phyloP scores from a whole-genome alignment of 306 rosid species.

The Coriaria nepalensis region DNA sequence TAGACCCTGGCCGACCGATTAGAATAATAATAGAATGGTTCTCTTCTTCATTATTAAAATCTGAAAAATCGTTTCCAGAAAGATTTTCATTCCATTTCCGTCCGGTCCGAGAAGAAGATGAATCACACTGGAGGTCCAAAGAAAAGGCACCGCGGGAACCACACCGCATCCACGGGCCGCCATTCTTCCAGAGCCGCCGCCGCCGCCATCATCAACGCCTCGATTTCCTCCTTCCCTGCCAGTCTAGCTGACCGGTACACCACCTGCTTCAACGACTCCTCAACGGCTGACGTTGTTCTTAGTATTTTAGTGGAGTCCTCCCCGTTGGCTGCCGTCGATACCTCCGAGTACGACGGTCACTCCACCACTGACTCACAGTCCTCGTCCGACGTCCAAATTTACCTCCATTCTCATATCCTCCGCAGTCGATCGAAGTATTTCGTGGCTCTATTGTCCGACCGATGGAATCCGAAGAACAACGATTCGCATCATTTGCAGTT shows the following conservation, averaged over 20 bases:
- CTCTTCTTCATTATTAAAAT: too few species aligned
- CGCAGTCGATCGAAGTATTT: conserved; percentile 60
- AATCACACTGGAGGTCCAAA: conserved; percentile 14
- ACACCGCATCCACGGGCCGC: conserved; percentile 17
- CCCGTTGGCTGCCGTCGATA: conserved; percentile 13
- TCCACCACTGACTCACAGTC: conserved; percentile 18
- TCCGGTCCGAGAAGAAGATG: too few species aligned
- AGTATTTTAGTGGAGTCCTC: conserved; percentile 42
- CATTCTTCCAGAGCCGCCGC: conserved; percentile 21
- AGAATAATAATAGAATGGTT: too few species aligned
- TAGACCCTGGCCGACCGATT: too few species aligned
- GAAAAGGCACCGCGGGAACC: conserved; percentile 51
- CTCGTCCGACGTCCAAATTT: conserved; percentile 32
- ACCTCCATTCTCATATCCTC: conserved; percentile 60
- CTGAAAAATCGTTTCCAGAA: too few species aligned
- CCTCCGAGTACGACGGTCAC: conserved; percentile 13
- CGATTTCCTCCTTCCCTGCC: conserved; percentile 15
- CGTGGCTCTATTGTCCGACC: conserved; percentile 68
- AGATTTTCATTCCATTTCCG: too few species aligned
- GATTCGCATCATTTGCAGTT: conserved; percentile 18
- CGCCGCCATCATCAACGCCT: conserved; percentile 11
- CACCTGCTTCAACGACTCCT: conserved; percentile 36
- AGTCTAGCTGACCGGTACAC: background rate
- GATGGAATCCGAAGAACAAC: conserved; percentile 37
- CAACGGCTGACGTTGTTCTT: conserved; percentile 60